Evolutionary conservation across 2,329 filamentous ascomycete species (phyloP), one percentile per base, ranked within the genome.

Genomic region (Lomentospora prolificans): DNA sequence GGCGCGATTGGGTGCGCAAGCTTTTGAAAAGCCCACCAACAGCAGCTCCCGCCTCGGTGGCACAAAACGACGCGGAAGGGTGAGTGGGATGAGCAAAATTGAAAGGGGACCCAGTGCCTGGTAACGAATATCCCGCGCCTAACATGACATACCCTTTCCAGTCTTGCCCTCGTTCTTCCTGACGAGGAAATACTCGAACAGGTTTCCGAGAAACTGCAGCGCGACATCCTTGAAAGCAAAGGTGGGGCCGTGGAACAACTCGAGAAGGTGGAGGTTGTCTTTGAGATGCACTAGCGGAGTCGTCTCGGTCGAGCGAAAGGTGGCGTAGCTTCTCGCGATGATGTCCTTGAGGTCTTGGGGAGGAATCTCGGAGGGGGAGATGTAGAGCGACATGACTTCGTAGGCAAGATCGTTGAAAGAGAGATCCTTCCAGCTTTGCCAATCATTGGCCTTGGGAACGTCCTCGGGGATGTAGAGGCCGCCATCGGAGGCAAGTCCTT

Each of bases 231-330:
- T 96, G 77, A 97, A 97, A 2, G 92, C 87, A 68, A 90, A 96
- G 0, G 87, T 97, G 4, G 91, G 94, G 1, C 94, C 94, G 69
- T 97, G 92, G 78, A 97, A 99, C 46, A 99, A 80, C 71, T 99
- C 94, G 31, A 99, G 81, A 56, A 96, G 76, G 67, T 96, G 84
- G 44, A 96, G 76, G 67, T 92, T 87, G 64, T 81, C 75, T 9
- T 66, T 60, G 55, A 96, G 77, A n/a, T 87, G 82, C 46, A 89
- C 80, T 25, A 94, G 72, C 0, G 94, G 94, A 0, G 89, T 90
- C 44, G 89, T 83, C 55, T 95, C 84, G 44, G 83, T 73, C 31
- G 82, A 78, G 62, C 91, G 87, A 76, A 99, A 99, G 7, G 90
- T 95, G 19, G 87, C 82, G 69, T 99, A 99, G 65, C 87, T 94